A percentile compares a stretch with the other conserved stretches of the same genome.
Evolutionary conservation across 441 rosid genomes (phyloP).

Genomic region (Euphorbia celastroides): DNA sequence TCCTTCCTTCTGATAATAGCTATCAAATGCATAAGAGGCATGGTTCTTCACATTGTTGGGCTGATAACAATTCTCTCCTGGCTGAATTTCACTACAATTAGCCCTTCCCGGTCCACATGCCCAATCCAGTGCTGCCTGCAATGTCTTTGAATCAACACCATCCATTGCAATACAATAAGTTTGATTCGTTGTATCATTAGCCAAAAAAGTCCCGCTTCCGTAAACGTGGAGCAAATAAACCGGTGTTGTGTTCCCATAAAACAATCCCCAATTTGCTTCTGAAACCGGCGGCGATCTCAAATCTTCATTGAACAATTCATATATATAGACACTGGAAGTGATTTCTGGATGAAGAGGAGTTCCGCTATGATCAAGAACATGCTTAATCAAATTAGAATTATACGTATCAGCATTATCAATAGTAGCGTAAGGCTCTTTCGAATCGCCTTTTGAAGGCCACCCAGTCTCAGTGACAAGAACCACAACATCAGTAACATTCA

Average conservation of each 20-base stretch:
- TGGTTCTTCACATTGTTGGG: conserved; percentile 83
- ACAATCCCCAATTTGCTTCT: conserved; percentile 91
- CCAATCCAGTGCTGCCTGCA: conserved; percentile 98
- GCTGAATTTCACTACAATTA: conserved; percentile 91
- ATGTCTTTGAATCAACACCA: conserved; percentile 58
- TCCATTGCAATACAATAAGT: conserved; percentile 83
- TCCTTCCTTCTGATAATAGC: conserved; percentile 87
- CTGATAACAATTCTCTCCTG: conserved; percentile 87
- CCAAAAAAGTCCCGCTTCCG: conserved; percentile 79
- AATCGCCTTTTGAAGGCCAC: conserved; percentile 87
- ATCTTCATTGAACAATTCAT: conserved; percentile 90
- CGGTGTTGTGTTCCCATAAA: conserved; percentile 71
- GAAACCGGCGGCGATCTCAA: conserved; percentile 67
- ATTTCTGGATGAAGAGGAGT: conserved; percentile 90
- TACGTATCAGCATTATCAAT: conserved; percentile 78
- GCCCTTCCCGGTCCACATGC: conserved; percentile 93
- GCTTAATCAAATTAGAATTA: conserved; percentile 87
- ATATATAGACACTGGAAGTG: conserved; percentile 71
- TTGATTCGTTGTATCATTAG: conserved; percentile 87
- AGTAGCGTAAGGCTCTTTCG: conserved; percentile 83
- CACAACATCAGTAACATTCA: conserved; percentile 73
- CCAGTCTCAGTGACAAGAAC: conserved; percentile 86
- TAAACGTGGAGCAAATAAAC: conserved; percentile 87
- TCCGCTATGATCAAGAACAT: conserved; percentile 69
- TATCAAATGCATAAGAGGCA: conserved; percentile 93